Conservation (phyloP, 2,329 filamentous ascomycete genomes). For the Colletotrichum aenigma region DNA sequence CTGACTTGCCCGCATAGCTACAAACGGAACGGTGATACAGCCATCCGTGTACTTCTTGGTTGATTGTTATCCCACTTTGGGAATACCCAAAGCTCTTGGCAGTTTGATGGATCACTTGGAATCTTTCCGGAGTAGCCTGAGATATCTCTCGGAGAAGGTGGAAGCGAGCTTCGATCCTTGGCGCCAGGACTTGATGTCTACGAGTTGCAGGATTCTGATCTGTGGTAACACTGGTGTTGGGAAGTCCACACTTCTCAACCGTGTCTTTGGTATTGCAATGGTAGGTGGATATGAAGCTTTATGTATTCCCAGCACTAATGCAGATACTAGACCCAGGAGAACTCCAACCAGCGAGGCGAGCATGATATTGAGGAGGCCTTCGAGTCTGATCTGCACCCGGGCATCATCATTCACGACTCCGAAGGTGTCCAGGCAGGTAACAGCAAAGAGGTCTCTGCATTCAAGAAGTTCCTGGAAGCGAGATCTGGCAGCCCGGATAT, state of each 20-base stretch:
- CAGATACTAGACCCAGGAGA: constrained; percentile 23
- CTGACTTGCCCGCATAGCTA: neutral
- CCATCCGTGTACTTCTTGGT: constrained; percentile 14
- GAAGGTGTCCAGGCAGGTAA: constrained; percentile 29
- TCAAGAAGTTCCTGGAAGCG: constrained; percentile 28
- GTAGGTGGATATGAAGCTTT: neutral
- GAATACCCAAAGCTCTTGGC: neutral
- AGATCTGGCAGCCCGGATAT: constrained; percentile 15
- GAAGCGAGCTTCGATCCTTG: neutral
- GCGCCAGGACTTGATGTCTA: neutral
- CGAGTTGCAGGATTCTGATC: constrained; percentile 24
- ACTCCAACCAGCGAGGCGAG: constrained; percentile 25
- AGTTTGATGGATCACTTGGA: neutral
- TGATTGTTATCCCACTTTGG: neutral
- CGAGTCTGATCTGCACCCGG: constrained; percentile 28
- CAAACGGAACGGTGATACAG: constrained; percentile 7
- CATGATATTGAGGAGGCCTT: constrained; percentile 31
- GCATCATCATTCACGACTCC: constrained; percentile 31
- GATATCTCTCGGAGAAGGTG: neutral
- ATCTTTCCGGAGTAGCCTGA: neutral
- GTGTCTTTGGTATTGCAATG: constrained; percentile 27
- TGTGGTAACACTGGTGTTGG: constrained; percentile 30
- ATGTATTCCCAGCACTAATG: neutral
- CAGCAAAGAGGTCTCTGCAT: constrained; percentile 23
- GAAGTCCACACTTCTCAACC: constrained; percentile 30